A percentile compares a stretch with the other conserved stretches of the same genome.
Conservation (phyloP, 2,329 filamentous ascomycete species). For the Colletotrichum sp. region DNA sequence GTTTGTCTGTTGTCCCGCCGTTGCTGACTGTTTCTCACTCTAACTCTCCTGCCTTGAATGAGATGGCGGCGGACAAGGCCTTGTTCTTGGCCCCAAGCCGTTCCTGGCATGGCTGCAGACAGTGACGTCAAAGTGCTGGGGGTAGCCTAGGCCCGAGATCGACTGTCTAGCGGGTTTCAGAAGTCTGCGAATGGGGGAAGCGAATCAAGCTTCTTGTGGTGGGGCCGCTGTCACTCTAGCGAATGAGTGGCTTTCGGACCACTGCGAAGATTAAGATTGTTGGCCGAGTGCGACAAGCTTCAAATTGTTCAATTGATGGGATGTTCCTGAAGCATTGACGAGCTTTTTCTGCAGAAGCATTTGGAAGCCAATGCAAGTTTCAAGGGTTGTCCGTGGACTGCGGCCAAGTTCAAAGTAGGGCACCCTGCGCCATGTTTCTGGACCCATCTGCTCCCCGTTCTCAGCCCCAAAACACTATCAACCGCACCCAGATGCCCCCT, state of each 20-base stretch:
- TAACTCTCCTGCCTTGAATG: not conserved
- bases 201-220: conserved; percentile 12
- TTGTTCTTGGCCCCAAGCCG: not conserved
- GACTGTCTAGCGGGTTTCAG: conserved; percentile 12
- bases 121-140: conserved; percentile 16
- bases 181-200: not conserved
- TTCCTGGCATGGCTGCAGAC: not conserved
- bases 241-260: not conserved
- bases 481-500: not conserved
- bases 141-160: not conserved
- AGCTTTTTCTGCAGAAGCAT: not conserved
- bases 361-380: not conserved
- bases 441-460: not conserved
- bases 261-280: not conserved
- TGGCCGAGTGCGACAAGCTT: not conserved
- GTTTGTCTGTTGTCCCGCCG: not conserved
- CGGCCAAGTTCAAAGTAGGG: not conserved
- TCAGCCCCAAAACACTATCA: not conserved
- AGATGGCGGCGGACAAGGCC: not conserved
- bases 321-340: not conserved
- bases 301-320: not conserved
- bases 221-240: not conserved
- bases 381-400: not conserved
- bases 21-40: conserved; percentile 2
- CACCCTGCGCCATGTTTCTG: not conserved